Evolutionary conservation across 345 rosid species (phyloP).

Genomic region (Eucalyptus shirleyi): DNA sequence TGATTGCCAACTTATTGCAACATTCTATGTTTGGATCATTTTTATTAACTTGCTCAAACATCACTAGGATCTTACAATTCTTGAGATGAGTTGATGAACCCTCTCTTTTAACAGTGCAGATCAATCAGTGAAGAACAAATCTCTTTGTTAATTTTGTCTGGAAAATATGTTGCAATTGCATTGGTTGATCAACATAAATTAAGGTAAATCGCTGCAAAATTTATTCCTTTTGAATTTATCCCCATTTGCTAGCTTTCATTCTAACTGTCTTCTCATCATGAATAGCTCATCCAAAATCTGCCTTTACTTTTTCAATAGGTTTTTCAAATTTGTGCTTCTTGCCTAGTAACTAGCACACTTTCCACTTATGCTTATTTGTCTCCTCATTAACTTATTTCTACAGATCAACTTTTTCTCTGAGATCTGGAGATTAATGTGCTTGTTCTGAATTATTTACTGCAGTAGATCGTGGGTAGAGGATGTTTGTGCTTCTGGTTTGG

Average conservation of each 20-base stretch:
- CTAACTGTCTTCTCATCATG: neutral
- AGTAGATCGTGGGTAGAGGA: conserved; percentile 63
- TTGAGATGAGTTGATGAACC: conserved; percentile 7
- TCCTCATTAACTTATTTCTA: neutral
- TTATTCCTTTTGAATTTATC: neutral
- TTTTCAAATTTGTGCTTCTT: neutral
- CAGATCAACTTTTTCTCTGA: neutral
- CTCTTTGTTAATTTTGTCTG: conserved; percentile 60
- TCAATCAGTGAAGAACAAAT: conserved; percentile 60
- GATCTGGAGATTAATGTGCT: neutral
- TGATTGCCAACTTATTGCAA: neutral
- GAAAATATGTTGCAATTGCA: conserved; percentile 76
- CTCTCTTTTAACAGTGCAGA: conserved; percentile 70
- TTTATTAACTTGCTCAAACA: neutral
- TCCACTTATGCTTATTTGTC: neutral
- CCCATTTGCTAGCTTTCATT: neutral
- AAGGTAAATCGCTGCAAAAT: conserved; percentile 18
- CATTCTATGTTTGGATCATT: neutral
- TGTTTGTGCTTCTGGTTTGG: conserved; percentile 40
- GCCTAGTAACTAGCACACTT: neutral
- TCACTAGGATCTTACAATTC: neutral
- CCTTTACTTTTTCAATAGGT: neutral
- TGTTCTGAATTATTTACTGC: neutral
- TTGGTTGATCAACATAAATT: conserved; percentile 85
- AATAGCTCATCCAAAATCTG: neutral